Evolutionary conservation across 2,329 filamentous ascomycete species (phyloP).

Genomic region (Xylariaceae sp.): DNA sequence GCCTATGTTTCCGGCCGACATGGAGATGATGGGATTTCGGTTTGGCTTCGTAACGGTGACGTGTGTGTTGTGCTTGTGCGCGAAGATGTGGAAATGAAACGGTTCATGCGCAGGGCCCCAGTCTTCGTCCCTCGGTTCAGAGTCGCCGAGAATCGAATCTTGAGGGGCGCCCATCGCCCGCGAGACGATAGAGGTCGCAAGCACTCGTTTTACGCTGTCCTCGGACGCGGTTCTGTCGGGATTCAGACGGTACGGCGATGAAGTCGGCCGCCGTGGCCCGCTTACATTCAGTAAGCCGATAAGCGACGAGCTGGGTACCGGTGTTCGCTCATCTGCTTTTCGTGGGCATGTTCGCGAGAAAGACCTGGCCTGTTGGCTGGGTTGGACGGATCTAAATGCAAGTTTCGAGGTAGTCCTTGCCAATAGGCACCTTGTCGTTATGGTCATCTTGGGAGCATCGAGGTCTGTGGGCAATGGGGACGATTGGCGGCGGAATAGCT

Average conservation of each 20-base stretch:
- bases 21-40: slow-evolving; percentile 70
- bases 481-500: not conserved
- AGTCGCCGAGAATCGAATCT: slow-evolving; percentile 17
- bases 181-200: slow-evolving; percentile 20
- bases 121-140: slow-evolving; percentile 32
- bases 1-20: slow-evolving; percentile 85
- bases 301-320: slow-evolving; percentile 3
- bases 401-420: slow-evolving; percentile 39
- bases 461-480: not conserved
- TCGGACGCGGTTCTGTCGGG: not conserved
- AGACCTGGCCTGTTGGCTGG: slow-evolving; percentile 24
- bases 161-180: slow-evolving; percentile 24
- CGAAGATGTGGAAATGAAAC: slow-evolving; percentile 82
- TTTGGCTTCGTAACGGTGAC: slow-evolving; percentile 84
- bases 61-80: slow-evolving; percentile 92
- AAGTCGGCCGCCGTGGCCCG: not conserved
- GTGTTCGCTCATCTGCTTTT: slow-evolving; percentile 23
- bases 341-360: slow-evolving; percentile 39
- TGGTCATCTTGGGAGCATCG: slow-evolving; percentile 42
- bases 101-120: slow-evolving; percentile 48
- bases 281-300: not conserved
- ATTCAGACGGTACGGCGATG: not conserved
- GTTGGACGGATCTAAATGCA: slow-evolving; percentile 20
- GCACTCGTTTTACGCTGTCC: slow-evolving; percentile 15
- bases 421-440: slow-evolving; percentile 41